Evolutionary conservation across 208 protist genomes (phyloP), one percentile per base, ranked within the genome.

Genomic region (Leptomonas pyrrhocoris): DNA sequence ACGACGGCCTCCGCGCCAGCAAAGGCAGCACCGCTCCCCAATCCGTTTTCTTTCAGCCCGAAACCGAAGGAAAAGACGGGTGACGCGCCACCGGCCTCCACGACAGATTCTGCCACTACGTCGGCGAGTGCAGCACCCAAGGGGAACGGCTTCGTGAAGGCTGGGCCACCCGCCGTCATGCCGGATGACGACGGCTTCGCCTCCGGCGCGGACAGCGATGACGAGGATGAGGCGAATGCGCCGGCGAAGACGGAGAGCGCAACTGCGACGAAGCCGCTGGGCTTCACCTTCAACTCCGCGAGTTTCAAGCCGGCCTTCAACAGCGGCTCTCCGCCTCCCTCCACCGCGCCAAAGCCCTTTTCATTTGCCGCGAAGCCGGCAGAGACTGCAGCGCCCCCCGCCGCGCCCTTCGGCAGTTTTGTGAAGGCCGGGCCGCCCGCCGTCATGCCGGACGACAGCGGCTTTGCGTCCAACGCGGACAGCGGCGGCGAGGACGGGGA

Each of bases 111-210:
- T 5, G 31, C 54, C 2, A 58, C 34, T 38, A 49, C 50, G 5
- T 42, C 60, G 25, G 46, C 56, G 25, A 19, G 21, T 2, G 31
- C 55, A 36, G 51, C 50, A 19, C n/a, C 66, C 19, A 8, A 42
- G 46, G 53, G 1, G 7, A 86, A 80, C 63, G 53, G 81, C 16
- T 60, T 70, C 30, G 48, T 53, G 36, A 85, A 89, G 67, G 28
- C 60, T 27, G 85, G 89, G 8, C 85, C 86, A 12, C 70, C 85
- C 6, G 84, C 75, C 0, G 86, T 86, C 13, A 87, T 92, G 13
- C 60, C 76, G 2, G 79, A 85, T 3, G 89, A 94, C 70, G 64
- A 79, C 60, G 86, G 84, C 27, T 93, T 94, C 64, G 89, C 89
- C 2, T 69, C 88, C 6, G 69, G 79, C 63, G 80, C 85, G 27